phyloP scores from a whole-genome alignment of 441 rosid genomes.

The Euphorbia celastroides region DNA sequence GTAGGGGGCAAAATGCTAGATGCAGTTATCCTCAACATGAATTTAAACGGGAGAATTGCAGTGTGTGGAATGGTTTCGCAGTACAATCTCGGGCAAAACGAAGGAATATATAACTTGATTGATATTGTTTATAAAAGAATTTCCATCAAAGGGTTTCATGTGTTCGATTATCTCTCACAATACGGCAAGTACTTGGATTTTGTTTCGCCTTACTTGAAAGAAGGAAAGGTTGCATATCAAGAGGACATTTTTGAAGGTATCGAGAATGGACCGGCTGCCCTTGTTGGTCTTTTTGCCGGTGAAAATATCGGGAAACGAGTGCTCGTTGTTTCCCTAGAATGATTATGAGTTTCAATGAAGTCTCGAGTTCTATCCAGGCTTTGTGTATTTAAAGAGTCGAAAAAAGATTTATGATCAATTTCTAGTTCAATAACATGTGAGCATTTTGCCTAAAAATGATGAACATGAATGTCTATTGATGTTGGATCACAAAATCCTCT shows the following conservation, averaged over 20 bases:
- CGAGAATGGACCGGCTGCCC: background rate
- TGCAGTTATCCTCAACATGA: conserved; percentile 19
- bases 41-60: conserved; percentile 43
- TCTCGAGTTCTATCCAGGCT: background rate
- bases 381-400: background rate
- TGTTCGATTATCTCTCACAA: background rate
- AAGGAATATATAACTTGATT: background rate
- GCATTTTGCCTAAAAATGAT: background rate
- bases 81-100: background rate
- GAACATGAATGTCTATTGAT: background rate
- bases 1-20: background rate
- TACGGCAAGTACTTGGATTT: background rate
- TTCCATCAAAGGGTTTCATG: background rate
- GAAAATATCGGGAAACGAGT: background rate
- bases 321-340: background rate
- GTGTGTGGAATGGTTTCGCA: conserved; percentile 28
- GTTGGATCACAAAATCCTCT: background rate
- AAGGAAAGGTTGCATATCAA: background rate
- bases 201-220: background rate
- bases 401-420: background rate
- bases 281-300: background rate
- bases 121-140: background rate
- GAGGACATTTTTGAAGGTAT: background rate
- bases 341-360: background rate
- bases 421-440: background rate